Base-by-base conservation (phyloP, 2,329 filamentous ascomycete species). In the Pseudogymnoascus sp. region DNA sequence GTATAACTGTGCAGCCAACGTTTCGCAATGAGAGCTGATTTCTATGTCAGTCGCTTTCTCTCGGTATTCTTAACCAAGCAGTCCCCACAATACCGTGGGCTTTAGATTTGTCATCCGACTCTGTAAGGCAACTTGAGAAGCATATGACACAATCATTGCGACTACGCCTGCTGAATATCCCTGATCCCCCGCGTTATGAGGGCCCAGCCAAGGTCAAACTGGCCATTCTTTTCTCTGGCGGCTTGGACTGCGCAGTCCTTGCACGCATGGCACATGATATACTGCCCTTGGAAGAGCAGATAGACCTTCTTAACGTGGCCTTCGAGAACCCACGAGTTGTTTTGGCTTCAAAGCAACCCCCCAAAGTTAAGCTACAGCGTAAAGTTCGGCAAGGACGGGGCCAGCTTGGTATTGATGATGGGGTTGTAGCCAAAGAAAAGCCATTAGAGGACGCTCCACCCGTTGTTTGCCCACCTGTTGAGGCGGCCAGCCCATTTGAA, bases 281-380 rank as follows among this genome's bases (percentile, higher is more conserved):
- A 2, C 73, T 97, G 1, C 89, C 90, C 0, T 13, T 72, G 0
- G 75, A 81, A 3, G 87, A 96, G 70, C 78, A 82, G 1, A 86
- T 99, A 65, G 95, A 97, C 72, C 80, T 99, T 7, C 82, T 99
- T 67, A 99, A 99, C 68, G 93, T 99, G 53, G 95, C 93, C 0
- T 99, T 99, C 71, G 91, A 99, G 74, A 99, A 99, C 68, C 93
- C 93, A 0, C 83, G 90, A 33, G 84, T 87, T 67, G 86, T 82
- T 64, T 86, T 80, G 2, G 80, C 84, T 47, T 76, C 83, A 11
- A 78, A 78, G 19, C 77, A 74, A 64, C 71, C 67, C 31, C 62
- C 69, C 71, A 74, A 68, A 42, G 71, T 70, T 62, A 61, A 61
- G 40, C 64, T 64, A 24, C 53, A 65, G 19, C 62, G 66, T 21